Evolutionary conservation across 495 filamentous ascomycete species (phyloP).

Genomic region (Hypomontagnella monticulosa): DNA sequence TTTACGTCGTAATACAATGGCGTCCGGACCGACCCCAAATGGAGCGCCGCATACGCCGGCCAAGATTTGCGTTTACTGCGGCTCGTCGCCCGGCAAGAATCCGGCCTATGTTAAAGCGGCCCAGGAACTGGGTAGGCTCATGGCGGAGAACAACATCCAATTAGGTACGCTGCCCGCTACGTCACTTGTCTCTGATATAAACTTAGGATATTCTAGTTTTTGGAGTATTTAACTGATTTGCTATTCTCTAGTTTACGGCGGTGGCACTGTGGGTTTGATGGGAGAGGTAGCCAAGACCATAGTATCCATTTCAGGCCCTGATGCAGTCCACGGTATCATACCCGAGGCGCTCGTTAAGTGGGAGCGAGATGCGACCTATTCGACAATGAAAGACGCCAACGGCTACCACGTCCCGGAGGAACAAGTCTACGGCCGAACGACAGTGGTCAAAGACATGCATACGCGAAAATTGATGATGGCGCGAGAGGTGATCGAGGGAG

Average conservation of each 20-base stretch:
- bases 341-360: conserved; percentile 83
- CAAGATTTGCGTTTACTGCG: conserved; percentile 83
- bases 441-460: conserved; percentile 94
- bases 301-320: conserved; percentile 82
- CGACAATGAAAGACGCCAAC: conserved; percentile 44
- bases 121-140: conserved; percentile 73
- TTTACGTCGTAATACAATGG: conserved; percentile 19
- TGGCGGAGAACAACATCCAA: conserved; percentile 77
- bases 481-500: conserved; percentile 79
- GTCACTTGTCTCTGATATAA: background rate
- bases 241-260: conserved; percentile 77
- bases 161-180: conserved; percentile 56
- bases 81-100: conserved; percentile 73
- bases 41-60: conserved; percentile 49
- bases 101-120: conserved; percentile 79
- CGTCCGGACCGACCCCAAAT: conserved; percentile 40
- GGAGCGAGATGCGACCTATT: conserved; percentile 69
- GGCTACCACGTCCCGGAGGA: conserved; percentile 66
- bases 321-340: conserved; percentile 91
- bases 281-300: conserved; percentile 88
- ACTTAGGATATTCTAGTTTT: background rate
- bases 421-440: conserved; percentile 79
- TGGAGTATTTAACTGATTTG: conserved; percentile 22
- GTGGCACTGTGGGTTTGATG: conserved; percentile 94
- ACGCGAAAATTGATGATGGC: conserved; percentile 94